phyloP scores from a whole-genome alignment of 345 rosid genomes.

The Eucalyptus paniculata region DNA sequence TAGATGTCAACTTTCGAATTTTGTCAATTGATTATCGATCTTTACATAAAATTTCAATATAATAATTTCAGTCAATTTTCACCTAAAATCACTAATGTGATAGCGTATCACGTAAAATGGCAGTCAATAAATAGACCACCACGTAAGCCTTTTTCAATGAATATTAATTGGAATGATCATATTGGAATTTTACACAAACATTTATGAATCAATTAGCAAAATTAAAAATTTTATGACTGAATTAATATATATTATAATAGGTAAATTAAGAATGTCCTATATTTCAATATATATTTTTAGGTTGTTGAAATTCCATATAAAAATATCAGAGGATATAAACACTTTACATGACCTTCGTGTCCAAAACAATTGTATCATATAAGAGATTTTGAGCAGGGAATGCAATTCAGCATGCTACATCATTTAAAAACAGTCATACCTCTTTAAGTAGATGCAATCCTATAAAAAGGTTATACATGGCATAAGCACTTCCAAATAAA shows the following conservation, averaged over 20 bases:
- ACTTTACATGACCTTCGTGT: not conserved
- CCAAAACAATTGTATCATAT: not conserved
- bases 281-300: not conserved
- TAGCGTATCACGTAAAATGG: rapidly evolving
- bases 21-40: rapidly evolving
- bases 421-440: not conserved
- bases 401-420: not conserved
- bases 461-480: not conserved
- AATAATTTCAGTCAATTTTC: rapidly evolving
- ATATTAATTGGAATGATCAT: rapidly evolving
- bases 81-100: not conserved
- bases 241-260: not conserved
- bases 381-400: not conserved
- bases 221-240: rapidly evolving
- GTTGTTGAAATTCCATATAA: not conserved
- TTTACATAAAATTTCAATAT: not conserved
- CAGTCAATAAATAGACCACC: rapidly evolving
- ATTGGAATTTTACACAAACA: rapidly evolving
- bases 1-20: not conserved
- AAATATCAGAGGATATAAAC: not conserved
- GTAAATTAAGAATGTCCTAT: not conserved
- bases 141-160: not conserved
- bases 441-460: not conserved
- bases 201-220: not conserved
- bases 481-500: not conserved